phyloP scores from a whole-genome alignment of 441 rosid genomes.

The Codiaeum variegatum region DNA sequence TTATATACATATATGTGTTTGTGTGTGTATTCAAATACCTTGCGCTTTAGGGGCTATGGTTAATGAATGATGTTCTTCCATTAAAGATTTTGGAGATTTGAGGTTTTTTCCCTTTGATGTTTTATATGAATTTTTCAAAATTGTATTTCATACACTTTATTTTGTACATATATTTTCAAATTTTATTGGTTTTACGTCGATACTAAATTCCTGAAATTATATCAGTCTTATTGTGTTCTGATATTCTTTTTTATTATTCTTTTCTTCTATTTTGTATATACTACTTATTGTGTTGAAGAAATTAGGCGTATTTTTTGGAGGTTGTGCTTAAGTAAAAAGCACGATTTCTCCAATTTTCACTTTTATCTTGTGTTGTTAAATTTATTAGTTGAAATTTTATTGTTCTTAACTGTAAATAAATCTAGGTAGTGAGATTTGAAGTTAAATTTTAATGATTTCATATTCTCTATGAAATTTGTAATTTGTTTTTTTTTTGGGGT shows the following conservation, averaged over 20 bases:
- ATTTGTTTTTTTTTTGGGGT: neutral
- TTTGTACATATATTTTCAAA: neutral
- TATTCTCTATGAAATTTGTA: neutral
- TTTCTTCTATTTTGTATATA: neutral
- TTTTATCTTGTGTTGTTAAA: neutral
- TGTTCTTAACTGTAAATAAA: neutral
- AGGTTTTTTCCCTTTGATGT: neutral
- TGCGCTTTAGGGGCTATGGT: no score
- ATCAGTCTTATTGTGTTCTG: neutral
- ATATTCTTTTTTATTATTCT: neutral
- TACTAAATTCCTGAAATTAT: no score
- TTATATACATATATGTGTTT: no score
- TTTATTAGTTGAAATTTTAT: neutral
- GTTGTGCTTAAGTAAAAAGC: neutral
- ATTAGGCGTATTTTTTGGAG: neutral
- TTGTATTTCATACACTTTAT: neutral
- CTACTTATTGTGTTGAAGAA: neutral
- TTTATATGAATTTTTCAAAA: neutral
- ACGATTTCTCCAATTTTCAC: neutral
- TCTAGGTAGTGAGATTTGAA: neutral
- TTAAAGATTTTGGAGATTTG: no score
- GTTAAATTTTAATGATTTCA: neutral
- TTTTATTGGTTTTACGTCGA: no score
- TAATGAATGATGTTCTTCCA: no score
- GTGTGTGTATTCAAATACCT: no score